Conservation (phyloP, 176 grass and related monocot genomes). For the Aegilops umbellulata region DNA sequence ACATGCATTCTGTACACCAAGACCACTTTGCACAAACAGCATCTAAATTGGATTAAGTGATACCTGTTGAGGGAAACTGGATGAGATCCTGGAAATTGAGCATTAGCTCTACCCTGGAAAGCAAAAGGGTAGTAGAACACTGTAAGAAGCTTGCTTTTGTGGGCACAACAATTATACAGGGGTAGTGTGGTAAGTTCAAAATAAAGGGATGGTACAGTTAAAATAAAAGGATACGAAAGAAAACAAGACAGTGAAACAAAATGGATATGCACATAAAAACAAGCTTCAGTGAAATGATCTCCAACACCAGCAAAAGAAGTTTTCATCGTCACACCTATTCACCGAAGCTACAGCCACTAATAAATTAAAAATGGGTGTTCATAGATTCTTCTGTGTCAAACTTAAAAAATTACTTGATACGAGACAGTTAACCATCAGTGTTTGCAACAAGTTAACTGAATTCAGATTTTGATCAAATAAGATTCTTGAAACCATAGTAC, state of each 20-base stretch:
- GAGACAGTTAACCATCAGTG: neutral
- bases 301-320: neutral
- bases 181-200: neutral
- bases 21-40: neutral
- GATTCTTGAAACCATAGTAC: neutral
- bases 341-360: neutral
- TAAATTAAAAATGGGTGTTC: neutral
- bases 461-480: neutral
- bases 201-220: neutral
- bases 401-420: neutral
- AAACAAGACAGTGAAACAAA: neutral
- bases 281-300: neutral
- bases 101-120: constrained; percentile 33
- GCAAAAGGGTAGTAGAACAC: neutral
- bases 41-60: neutral
- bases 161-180: neutral
- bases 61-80: constrained; percentile 35
- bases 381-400: neutral
- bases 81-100: constrained; percentile 33
- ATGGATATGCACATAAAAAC: constrained; percentile 1
- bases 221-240: neutral
- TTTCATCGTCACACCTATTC: neutral
- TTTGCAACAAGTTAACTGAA: neutral
- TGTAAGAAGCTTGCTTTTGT: neutral
- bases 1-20: neutral